A percentile compares a stretch with the other conserved stretches of the same genome.
Evolutionary conservation across 768 basidiomycete species (phyloP).

Genomic region (Russula griseocarnosa): DNA sequence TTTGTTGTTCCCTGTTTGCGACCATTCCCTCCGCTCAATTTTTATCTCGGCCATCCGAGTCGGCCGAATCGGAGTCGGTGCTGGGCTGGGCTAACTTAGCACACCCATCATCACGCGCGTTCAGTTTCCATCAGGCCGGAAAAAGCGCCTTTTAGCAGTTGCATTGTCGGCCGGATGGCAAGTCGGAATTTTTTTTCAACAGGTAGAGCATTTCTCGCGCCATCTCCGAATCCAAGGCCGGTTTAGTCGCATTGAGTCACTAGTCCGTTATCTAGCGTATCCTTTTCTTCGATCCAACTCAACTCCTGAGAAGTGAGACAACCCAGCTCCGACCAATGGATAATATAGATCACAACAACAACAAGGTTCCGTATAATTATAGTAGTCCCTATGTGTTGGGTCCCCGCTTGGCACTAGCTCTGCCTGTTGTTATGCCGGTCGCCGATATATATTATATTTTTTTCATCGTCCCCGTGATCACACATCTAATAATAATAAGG

Average conservation of each 20-base stretch:
- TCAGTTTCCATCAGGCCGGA: neutral
- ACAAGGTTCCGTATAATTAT: slow-evolving; percentile 11
- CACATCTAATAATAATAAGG: slow-evolving; percentile 2
- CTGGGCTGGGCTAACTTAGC: neutral
- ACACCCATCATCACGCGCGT: too few relatives aligned
- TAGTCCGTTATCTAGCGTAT: slow-evolving; percentile 18
- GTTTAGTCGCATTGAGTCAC: slow-evolving; percentile 13
- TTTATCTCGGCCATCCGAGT: neutral
- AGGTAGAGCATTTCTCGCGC: slow-evolving; percentile 3
- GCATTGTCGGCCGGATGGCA: neutral
- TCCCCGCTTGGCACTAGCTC: slow-evolving; percentile 5
- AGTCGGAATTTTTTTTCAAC: slow-evolving; percentile 13
- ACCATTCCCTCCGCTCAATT: slow-evolving; percentile 10
- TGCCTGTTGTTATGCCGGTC: neutral
- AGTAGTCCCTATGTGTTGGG: neutral
- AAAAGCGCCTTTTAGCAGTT: neutral
- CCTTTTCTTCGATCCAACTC: slow-evolving; percentile 21
- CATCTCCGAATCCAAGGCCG: slow-evolving; percentile 24
- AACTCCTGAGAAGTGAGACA: slow-evolving; percentile 22
- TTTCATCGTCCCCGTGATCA: slow-evolving; percentile 16
- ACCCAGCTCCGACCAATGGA: slow-evolving; percentile 20
- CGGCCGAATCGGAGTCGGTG: neutral
- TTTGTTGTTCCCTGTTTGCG: slow-evolving; percentile 2
- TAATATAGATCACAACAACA: slow-evolving; percentile 3
- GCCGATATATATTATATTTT: neutral